Evolutionary conservation across 1,284 basidiomycete species (phyloP).

Genomic region (Apiotrichum brassicae): DNA sequence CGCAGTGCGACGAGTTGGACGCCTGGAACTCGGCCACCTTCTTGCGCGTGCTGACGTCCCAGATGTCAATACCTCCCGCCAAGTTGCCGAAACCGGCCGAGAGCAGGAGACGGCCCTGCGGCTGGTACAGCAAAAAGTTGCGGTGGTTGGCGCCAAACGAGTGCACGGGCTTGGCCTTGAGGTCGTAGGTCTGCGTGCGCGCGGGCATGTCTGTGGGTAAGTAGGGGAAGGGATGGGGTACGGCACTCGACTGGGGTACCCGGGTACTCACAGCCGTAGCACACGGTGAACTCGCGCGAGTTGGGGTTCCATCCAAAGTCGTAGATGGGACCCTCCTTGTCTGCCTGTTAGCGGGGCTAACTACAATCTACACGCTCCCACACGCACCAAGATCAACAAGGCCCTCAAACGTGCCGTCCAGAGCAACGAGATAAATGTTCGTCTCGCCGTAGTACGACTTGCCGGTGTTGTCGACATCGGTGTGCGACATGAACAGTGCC

Average conservation of each 20-base stretch:
- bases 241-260: conserved; percentile 40
- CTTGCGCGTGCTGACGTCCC: conserved; percentile 76
- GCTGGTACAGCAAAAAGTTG: conserved; percentile 93
- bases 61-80: conserved; percentile 85
- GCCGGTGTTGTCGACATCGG: conserved; percentile 93
- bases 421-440: conserved; percentile 83
- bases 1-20: conserved; percentile 85
- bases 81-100: conserved; percentile 95
- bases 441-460: conserved; percentile 99
- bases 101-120: conserved; percentile 80
- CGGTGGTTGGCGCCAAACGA: conserved; percentile 84
- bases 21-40: conserved; percentile 78
- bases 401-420: conserved; percentile 94
- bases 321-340: conserved; percentile 96
- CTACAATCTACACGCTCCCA: neutral
- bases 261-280: conserved; percentile 71
- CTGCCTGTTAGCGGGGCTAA: conserved; percentile 34
- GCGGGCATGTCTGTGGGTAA: conserved; percentile 81
- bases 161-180: conserved; percentile 77
- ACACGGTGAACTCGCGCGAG: conserved; percentile 90
- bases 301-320: conserved; percentile 98
- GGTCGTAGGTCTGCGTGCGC: conserved; percentile 84
- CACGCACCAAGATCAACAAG: conserved; percentile 59
- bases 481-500: conserved; percentile 82
- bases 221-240: neutral